Conservation (phyloP, 1,284 basidiomycete species). For the Sphaerobolus stellatus region DNA sequence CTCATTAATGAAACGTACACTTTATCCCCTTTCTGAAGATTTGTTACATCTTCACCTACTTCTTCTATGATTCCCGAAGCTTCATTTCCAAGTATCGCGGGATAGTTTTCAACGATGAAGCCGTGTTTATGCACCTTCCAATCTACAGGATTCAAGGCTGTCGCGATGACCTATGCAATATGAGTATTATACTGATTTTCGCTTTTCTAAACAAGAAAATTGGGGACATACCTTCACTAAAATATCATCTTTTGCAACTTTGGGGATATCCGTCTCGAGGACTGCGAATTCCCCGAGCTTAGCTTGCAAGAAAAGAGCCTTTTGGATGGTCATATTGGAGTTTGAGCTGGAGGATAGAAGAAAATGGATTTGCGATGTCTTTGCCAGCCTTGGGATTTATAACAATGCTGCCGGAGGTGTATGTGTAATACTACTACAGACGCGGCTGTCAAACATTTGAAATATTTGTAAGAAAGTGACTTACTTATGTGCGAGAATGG, state of each 20-base stretch:
- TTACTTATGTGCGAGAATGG: too few relatives aligned
- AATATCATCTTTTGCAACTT: slow-evolving; percentile 15
- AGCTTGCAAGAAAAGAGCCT: slow-evolving; percentile 26
- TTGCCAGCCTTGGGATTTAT: too few relatives aligned
- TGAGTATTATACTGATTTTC: not conserved
- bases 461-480: too few relatives aligned
- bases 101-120: slow-evolving; percentile 32
- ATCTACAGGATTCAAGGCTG: slow-evolving; percentile 11
- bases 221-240: not conserved
- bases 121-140: slow-evolving; percentile 9
- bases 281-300: slow-evolving; percentile 21
- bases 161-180: not conserved
- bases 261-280: slow-evolving; percentile 7
- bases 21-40: slow-evolving; percentile 54
- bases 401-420: too few relatives aligned
- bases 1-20: slow-evolving; percentile 42
- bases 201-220: not conserved
- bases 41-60: slow-evolving; percentile 51
- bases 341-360: too few relatives aligned
- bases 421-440: too few relatives aligned
- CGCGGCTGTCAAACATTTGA: too few relatives aligned
- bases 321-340: slow-evolving; percentile 2
- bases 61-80: slow-evolving; percentile 55
- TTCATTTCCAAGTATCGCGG: slow-evolving; percentile 55
- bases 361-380: too few relatives aligned